Percentiles rank a stretch among this genome's conserved stretches.
Conservation (phyloP, 202 grass and related monocot species). For the Saccharum hybrid region DNA sequence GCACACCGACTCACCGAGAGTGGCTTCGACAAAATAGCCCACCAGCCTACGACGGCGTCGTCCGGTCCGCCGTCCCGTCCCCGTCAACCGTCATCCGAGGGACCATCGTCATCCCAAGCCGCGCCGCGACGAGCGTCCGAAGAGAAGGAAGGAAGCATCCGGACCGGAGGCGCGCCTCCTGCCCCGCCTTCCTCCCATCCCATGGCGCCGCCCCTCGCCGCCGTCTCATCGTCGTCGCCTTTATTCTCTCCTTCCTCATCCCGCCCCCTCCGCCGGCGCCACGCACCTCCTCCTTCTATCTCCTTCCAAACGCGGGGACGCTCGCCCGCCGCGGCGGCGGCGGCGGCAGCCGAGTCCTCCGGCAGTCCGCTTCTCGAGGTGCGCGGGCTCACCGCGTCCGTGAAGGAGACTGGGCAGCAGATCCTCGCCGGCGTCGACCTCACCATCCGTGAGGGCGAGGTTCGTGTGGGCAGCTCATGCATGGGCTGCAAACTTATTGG, state of each 20-base stretch:
- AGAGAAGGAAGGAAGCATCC: constrained; percentile 26
- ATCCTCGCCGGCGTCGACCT: constrained; percentile 79
- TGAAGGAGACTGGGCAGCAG: constrained; percentile 66
- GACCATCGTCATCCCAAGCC: constrained; percentile 33
- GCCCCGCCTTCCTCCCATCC: constrained; percentile 30
- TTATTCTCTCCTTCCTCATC: constrained; percentile 31
- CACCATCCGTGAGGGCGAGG: constrained; percentile 85
- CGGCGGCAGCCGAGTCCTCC: constrained; percentile 21
- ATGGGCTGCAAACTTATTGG: constrained; percentile 3
- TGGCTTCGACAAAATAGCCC: background rate
- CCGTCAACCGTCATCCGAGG: constrained; percentile 37
- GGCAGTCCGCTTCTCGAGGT: constrained; percentile 68
- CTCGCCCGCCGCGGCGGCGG: background rate
- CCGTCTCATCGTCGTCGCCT: constrained; percentile 43
- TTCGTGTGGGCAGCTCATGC: constrained; percentile 34
- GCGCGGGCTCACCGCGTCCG: constrained; percentile 72
- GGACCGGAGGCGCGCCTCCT: constrained; percentile 32
- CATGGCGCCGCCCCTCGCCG: constrained; percentile 49
- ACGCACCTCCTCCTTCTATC: background rate
- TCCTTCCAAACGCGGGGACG: constrained; percentile 8
- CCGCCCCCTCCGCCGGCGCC: background rate
- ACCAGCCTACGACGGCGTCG: too few species aligned
- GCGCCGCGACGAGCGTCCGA: constrained; percentile 4
- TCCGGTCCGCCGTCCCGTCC: background rate
- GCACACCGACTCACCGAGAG: too few species aligned